Base-by-base conservation (phyloP, 2,329 filamentous ascomycete genomes). In the Penicillium sp. region DNA sequence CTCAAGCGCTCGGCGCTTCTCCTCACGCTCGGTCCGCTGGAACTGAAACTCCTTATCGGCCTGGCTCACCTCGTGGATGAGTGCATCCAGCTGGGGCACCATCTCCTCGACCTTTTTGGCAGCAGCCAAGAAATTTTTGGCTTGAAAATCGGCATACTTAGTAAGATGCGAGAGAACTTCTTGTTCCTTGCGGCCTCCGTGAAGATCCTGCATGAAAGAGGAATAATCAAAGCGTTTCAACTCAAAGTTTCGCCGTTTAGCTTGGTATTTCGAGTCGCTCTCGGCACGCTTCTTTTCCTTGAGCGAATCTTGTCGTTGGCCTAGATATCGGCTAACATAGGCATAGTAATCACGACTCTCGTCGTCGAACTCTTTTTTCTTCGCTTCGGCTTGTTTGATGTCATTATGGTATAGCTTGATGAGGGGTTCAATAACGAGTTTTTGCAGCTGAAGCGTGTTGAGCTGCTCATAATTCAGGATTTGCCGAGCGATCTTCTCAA, bases 291-390 rank as follows among this genome's bases (percentile, higher is more conserved):
- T 97, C 77, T 98, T 98, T 64, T 94, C 87, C 69, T 97, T 98
- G 57, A 95, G 75, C 6, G 91, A 94, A 66, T 98, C 93, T 62
- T 94, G 89, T 29, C 91, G 81, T 64, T 97, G 91, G 20, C 93
- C 93, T n/a, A 98, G 79, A 67, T 98, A 98, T 32, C 89, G 83
- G 48, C 89, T 86, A 35, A 97, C 87, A 62, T 95, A 98, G 48
- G 86, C 83, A 68, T 98, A 98, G 69, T 95, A 98, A 63, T 98
- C 93, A 64, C 94, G 93, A 71, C 91, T 97, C 64, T 98, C 93
- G 59, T 98, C 93, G 50, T 98, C 93, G 56, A 98, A 98, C 55
- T 97, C 93, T 51, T 93, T 88, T 69, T 93, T 94, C 72, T 98
- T 98, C 27, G 86, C 77, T 60, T 98, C 93, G 17, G 91, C 94